phyloP scores from a whole-genome alignment of 164 flowering plant species.

The Annona squamosa region DNA sequence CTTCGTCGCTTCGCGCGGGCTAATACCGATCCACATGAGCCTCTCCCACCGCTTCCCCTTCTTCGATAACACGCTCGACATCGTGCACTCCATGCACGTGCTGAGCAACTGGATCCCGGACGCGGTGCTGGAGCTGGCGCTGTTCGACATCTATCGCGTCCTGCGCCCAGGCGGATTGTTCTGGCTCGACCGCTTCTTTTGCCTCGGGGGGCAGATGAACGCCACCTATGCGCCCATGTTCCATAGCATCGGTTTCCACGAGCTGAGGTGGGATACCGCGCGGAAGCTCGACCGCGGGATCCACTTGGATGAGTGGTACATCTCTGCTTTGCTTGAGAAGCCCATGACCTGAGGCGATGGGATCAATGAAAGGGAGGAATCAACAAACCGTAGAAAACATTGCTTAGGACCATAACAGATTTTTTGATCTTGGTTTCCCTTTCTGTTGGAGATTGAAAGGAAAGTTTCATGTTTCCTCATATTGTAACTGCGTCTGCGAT shows the following conservation, averaged over 20 bases:
- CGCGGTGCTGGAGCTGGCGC: slow-evolving; percentile 28
- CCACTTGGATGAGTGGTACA: slow-evolving; percentile 28
- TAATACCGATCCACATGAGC: slow-evolving; percentile 30
- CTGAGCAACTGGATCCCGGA: slow-evolving; percentile 41
- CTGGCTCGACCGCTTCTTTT: slow-evolving; percentile 51
- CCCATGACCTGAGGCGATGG: slow-evolving; percentile 19
- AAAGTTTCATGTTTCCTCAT: too few relatives aligned
- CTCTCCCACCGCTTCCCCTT: slow-evolving; percentile 43
- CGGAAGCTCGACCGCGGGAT: slow-evolving; percentile 24
- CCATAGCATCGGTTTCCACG: slow-evolving; percentile 26
- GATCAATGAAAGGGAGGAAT: too few relatives aligned
- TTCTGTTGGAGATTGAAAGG: too few relatives aligned
- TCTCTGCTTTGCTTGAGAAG: slow-evolving; percentile 43
- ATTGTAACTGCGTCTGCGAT: too few relatives aligned
- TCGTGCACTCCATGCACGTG: slow-evolving; percentile 37
- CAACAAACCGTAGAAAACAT: too few relatives aligned
- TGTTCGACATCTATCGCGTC: slow-evolving; percentile 39
- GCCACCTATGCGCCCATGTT: slow-evolving; percentile 27
- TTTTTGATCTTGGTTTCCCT: too few relatives aligned
- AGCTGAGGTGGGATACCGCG: slow-evolving; percentile 35
- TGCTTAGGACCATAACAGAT: too few relatives aligned
- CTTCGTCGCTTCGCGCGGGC: slow-evolving; percentile 38
- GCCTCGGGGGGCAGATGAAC: slow-evolving; percentile 28
- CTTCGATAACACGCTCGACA: slow-evolving; percentile 39
- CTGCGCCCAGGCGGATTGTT: slow-evolving; percentile 47